Base-by-base conservation (phyloP, 306 rosid species). In the Pachyrhizus erosus region DNA sequence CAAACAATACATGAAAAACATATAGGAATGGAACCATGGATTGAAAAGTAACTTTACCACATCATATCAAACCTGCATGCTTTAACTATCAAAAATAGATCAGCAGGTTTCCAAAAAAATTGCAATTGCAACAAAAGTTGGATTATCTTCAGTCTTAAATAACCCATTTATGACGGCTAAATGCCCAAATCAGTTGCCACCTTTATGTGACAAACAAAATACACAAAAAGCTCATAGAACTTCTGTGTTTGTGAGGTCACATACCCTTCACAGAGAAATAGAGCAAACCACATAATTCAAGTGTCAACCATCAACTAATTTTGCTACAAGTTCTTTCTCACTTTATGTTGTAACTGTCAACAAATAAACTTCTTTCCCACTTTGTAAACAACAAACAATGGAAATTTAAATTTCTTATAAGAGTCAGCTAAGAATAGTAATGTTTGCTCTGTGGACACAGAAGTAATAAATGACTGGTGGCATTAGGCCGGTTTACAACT, bases 1-100 rank as follows among this genome's bases (percentile, higher is more conserved):
- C 80, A 64, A 76, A 64, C 80, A 64, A 71, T 46, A 48, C 23
- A 67, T 75, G 75, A 73, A 75, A 75, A 83, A 52, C 14, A 79
- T 17, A 61, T 2, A 75, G 7, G 52, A 69, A 75, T 26, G 39
- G 20, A 66, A 75, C 27, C 62, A 33, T 15, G 29, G 9, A 60
- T 46, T 42, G 57, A 45, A 29, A 79, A 73, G 18, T 65, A 58
- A 66, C 73, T 27, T 52, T 24, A 60, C 6, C 67, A 62, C 18
- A 33, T 71, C 80, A 76, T 83, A 64, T 62, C 80, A 34, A 77
- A 27, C 39, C 51, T 12, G 34, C 61, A 65, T 73, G 66, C 42
- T 72, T 66, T 15, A 66, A 57, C 72, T 54, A 37, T 66, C 24
- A 70, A 64, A 74, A 67, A 20, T 26, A 77, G 79, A 76, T 39